phyloP scores from a whole-genome alignment of 192 early-diverging fungal species.

The Linnemannia hyalina region DNA sequence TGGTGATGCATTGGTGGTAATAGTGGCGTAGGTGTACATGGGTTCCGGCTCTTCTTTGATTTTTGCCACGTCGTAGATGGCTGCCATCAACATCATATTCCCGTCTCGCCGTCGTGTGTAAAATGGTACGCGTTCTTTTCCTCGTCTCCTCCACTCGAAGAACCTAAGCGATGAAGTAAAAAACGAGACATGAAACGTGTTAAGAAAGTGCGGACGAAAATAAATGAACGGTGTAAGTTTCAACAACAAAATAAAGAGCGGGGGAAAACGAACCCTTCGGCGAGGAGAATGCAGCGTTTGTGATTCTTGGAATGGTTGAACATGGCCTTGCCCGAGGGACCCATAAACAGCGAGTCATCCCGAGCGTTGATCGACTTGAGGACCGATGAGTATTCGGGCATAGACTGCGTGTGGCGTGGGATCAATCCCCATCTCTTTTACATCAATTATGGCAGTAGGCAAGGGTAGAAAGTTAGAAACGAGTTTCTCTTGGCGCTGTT shows the following conservation, averaged over 20 bases:
- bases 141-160: constrained; percentile 68
- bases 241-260: neutral
- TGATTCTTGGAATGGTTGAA: constrained; percentile 62
- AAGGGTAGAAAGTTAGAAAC: neutral
- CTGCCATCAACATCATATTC: constrained; percentile 64
- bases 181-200: neutral
- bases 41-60: constrained; percentile 50
- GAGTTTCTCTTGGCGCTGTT: neutral
- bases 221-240: neutral
- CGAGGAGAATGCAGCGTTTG: constrained; percentile 66
- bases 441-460: neutral
- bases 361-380: constrained; percentile 66
- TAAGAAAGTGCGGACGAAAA: neutral
- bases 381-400: constrained; percentile 53
- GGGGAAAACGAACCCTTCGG: constrained; percentile 59
- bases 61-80: constrained; percentile 59
- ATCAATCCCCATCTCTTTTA: constrained; percentile 67
- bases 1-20: constrained; percentile 63
- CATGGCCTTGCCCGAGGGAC: constrained; percentile 59
- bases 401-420: constrained; percentile 57
- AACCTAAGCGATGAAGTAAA: constrained; percentile 43
- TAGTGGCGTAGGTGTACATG: constrained; percentile 63
- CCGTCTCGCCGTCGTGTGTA: constrained; percentile 62
- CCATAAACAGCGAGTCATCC: constrained; percentile 62
- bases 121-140: constrained; percentile 62